Percentiles rank a stretch among this genome's conserved stretches.
These are phyloP conservation scores for Phytophthora fragariae DNA, from an alignment of 352 stramenopile species.

Conservation along the genomic window DNA sequence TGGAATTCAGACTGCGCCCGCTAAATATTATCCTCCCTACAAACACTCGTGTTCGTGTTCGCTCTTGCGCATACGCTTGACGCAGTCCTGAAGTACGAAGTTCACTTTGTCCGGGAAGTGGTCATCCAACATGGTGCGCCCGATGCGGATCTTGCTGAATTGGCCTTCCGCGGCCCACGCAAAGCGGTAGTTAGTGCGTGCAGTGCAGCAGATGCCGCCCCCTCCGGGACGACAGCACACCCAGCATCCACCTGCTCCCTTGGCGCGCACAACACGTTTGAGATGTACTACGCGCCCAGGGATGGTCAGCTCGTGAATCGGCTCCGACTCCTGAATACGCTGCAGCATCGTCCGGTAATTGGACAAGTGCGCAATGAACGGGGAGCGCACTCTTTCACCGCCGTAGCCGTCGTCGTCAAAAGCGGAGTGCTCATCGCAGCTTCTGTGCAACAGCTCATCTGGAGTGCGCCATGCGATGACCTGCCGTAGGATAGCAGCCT, in stretches of 20 bases:
- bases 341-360: conserved; percentile 89
- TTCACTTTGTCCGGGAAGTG: conserved; percentile 92
- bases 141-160: conserved; percentile 82
- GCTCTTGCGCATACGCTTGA: conserved; percentile 54
- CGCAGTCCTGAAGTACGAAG: conserved; percentile 85
- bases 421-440: conserved; percentile 34
- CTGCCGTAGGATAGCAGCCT: conserved; percentile 82
- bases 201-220: conserved; percentile 83
- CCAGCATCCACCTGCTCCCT: conserved; percentile 64
- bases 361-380: conserved; percentile 68
- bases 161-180: conserved; percentile 65
- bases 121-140: conserved; percentile 88
- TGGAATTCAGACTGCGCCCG: not conserved
- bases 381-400: conserved; percentile 40
- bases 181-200: conserved; percentile 84
- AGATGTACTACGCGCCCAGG: conserved; percentile 82
- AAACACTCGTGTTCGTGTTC: conserved; percentile 41
- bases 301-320: conserved; percentile 83
- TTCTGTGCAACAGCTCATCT: conserved; percentile 69
- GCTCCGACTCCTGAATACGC: conserved; percentile 82
- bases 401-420: conserved; percentile 33
- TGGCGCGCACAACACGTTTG: conserved; percentile 55
- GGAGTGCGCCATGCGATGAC: conserved; percentile 81
- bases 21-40: conserved; percentile 34
- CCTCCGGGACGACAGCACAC: conserved; percentile 83